Evolutionary conservation across 371 early-diverging fungal genomes (phyloP).

Genomic region (Lichtheimia ramosa): DNA sequence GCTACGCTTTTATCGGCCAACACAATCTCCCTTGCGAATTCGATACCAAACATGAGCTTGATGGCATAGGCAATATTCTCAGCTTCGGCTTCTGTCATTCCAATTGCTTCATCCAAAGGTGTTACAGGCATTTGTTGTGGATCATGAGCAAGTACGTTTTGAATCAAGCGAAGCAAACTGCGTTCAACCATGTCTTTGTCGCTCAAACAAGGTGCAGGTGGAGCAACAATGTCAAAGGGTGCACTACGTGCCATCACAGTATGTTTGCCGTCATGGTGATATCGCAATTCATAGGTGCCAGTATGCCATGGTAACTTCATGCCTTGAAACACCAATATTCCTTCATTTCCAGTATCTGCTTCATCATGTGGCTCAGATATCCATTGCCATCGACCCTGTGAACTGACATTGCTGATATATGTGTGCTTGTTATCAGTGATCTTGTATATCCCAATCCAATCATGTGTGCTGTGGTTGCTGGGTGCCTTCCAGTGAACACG

Average conservation of each 20-base stretch:
- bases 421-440: conserved; percentile 69
- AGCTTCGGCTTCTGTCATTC: conserved; percentile 71
- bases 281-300: conserved; percentile 87
- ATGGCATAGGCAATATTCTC: conserved; percentile 79
- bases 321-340: conserved; percentile 56
- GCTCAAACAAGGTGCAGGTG: conserved; percentile 10
- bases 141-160: conserved; percentile 43
- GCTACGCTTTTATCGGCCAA: conserved; percentile 54
- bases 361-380: conserved; percentile 11
- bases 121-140: conserved; percentile 54
- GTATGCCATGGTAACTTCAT: conserved; percentile 78
- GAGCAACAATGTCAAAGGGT: conserved; percentile 75
- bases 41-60: conserved; percentile 78
- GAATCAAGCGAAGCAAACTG: conserved; percentile 31
- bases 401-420: conserved; percentile 73
- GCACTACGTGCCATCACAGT: conserved; percentile 76
- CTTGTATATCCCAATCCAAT: conserved; percentile 94
- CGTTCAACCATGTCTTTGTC: conserved; percentile 22
- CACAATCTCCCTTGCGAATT: conserved; percentile 86
- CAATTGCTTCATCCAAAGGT: conserved; percentile 54
- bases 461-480: conserved; percentile 65
- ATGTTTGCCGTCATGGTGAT: conserved; percentile 86
- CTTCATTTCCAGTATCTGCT: conserved; percentile 27
- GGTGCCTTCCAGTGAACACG: conserved; percentile 73
- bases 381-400: conserved; percentile 69